phyloP scores from a whole-genome alignment of 2,329 filamentous ascomycete species.

The Trichoderma sp. region DNA sequence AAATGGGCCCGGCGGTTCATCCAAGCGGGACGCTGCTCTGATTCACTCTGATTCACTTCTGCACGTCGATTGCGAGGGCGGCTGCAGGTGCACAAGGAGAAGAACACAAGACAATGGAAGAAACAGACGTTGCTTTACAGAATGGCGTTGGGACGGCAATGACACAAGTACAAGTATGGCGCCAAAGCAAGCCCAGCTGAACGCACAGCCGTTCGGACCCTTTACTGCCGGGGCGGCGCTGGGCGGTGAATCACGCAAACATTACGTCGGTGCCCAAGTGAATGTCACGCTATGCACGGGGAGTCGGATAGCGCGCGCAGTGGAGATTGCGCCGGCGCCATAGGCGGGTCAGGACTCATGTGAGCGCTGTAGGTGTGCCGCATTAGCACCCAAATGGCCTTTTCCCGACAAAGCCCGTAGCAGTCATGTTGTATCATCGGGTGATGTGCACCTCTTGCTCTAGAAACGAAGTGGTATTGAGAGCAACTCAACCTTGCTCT shows the following conservation, averaged over 20 bases:
- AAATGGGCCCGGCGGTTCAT: slow-evolving; percentile 16
- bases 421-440: neutral
- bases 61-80: slow-evolving; percentile 12
- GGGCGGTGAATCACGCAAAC: slow-evolving; percentile 29
- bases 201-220: neutral
- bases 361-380: neutral
- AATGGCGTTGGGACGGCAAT: neutral
- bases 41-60: neutral
- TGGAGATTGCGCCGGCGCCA: slow-evolving; percentile 5
- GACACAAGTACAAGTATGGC: neutral
- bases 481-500: neutral
- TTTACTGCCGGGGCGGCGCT: slow-evolving; percentile 19
- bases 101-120: neutral
- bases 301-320: slow-evolving; percentile 16
- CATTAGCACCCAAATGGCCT: neutral
- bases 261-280: slow-evolving; percentile 25
- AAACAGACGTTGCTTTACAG: neutral
- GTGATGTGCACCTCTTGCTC: neutral
- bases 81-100: slow-evolving; percentile 2
- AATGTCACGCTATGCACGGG: neutral
- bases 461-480: neutral
- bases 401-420: neutral
- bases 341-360: neutral
- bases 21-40: slow-evolving; percentile 15
- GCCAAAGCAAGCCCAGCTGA: neutral